Base-by-base conservation (phyloP, 768 basidiomycete species). In the Amyloporia xantha region DNA sequence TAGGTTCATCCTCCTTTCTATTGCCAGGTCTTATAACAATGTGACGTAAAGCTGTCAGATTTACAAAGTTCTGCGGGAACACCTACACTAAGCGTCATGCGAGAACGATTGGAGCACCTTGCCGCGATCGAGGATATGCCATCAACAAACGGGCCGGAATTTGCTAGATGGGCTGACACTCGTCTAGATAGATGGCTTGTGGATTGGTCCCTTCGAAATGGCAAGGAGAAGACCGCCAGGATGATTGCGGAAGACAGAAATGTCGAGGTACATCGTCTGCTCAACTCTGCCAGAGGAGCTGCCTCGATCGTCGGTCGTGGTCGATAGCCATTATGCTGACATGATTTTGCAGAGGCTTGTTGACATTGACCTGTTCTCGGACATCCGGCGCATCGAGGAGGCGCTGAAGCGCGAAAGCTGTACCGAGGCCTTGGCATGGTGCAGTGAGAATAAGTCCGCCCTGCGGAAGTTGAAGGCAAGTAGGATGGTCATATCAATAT, bases 371-470 rank as follows among this genome's bases (percentile, higher is more conserved):
- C 73, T 97, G 17, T 97, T 96, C 66, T 82, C 80, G 54, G 92
- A 96, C 52, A 89, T 97, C 44, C 77, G 75, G 28, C 78, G 86
- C 50, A 94, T 98, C 56, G 92, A 96, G 66, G 71, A 75, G 7
- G 92, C 91, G 0, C 75, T 99, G 35, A 64, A 72, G 5, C 70
- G 70, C 24, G 82, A 87, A 52, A 87, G 84, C 53, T 94, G 92
- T 55, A 75, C 84, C 5, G 92, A 96, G 66, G 95, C 95, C 12
- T 72, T 99, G 40, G 75, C 81, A 17, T 99, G 95, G 95, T 97
- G 93, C 59, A 92, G 82, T 53, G 96, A 99, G 74, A 97, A 99
- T 68, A 86, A 94, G 64, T 79, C 82, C 25, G 88, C 90, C 11
- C 76, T 99, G 53, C 82, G 91, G 45, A 98, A 97, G 73, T 81